Evolutionary conservation across 2,329 filamentous ascomycete species (phyloP).

Genomic region (Tolypocladium cylindrosporum): DNA sequence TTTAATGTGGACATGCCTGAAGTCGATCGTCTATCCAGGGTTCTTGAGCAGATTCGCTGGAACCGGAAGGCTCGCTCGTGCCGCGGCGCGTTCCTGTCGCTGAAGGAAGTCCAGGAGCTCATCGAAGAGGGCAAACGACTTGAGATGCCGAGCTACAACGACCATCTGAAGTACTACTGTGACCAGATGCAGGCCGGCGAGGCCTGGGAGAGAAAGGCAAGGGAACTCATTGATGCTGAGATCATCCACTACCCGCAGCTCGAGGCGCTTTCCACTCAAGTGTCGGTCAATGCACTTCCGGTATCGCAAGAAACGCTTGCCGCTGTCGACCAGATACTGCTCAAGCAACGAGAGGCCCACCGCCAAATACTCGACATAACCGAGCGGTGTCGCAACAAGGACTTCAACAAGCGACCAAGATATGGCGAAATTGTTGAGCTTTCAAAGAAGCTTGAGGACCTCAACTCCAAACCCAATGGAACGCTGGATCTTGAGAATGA

Average conservation of each 20-base stretch:
- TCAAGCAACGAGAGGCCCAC: constrained; percentile 92
- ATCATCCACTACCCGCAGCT: constrained; percentile 89
- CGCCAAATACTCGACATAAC: constrained; percentile 76
- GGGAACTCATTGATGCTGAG: constrained; percentile 86
- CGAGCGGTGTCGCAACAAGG: constrained; percentile 62
- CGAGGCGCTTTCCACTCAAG: constrained; percentile 81
- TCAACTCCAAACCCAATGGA: constrained; percentile 86
- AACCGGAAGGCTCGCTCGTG: constrained; percentile 63
- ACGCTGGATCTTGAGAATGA: constrained; percentile 91
- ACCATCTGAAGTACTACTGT: constrained; percentile 65
- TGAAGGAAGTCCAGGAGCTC: constrained; percentile 70
- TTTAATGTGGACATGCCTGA: constrained; percentile 92
- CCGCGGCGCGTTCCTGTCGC: constrained; percentile 55
- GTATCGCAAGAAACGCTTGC: constrained; percentile 73
- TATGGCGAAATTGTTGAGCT: constrained; percentile 88
- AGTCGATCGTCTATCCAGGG: constrained; percentile 68
- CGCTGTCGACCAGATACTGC: constrained; percentile 81
- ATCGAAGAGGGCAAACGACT: constrained; percentile 70
- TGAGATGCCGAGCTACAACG: constrained; percentile 69
- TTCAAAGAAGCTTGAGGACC: constrained; percentile 74
- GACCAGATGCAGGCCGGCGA: constrained; percentile 70
- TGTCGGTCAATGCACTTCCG: constrained; percentile 57
- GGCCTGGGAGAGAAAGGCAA: constrained; percentile 86
- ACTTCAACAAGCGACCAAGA: constrained; percentile 70
- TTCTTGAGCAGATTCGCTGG: constrained; percentile 83